Base-by-base conservation (phyloP, 1,284 basidiomycete species). In the Flammula alnicola region DNA sequence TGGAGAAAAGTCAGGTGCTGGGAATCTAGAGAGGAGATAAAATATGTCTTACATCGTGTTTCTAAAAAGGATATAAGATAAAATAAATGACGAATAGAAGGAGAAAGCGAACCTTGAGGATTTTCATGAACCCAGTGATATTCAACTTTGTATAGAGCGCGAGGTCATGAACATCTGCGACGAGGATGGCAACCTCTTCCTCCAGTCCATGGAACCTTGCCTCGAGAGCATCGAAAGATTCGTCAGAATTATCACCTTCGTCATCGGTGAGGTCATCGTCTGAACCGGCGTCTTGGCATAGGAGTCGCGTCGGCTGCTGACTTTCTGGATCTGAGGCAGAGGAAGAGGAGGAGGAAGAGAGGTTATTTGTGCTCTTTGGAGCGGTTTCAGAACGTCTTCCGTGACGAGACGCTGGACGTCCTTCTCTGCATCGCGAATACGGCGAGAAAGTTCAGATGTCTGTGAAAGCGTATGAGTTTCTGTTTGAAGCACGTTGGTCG, bases 121-220 rank as follows among this genome's bases (percentile, higher is more conserved):
- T 99, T 76, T 99, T 99, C 80, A 98, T 91, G 72, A 99, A 99
- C 7, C 97, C 97, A 1, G 97, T 96, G 67, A 93, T 94, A 70
- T 98, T 98, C 57, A 98, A 81, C 71, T 98, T 98, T 4, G 91
- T 91, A 70, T 95, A 96, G 46, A 96, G 74, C 9, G 96, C 95
- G 22, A 99, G 80, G 70, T 99, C 97, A 67, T 99, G 97, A 6
- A 99, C 96, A 64, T 99, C 97, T 2, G 97, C 96, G 20, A 99
- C 96, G 47, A 99, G 84, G 38, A 86, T 91, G 0, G 96, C 95
- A 20, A 99, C 92, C 65, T 97, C 93, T 64, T 98, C 95, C 71
- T 99, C 95, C 26, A 99, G 77, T 36, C 82, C 82, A 55, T 90
- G 84, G 68, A 98, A 99, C 31, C 88, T 81, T 56, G 94, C 93